phyloP scores from a whole-genome alignment of 176 grass and related monocot genomes.

The Ananas comosus region DNA sequence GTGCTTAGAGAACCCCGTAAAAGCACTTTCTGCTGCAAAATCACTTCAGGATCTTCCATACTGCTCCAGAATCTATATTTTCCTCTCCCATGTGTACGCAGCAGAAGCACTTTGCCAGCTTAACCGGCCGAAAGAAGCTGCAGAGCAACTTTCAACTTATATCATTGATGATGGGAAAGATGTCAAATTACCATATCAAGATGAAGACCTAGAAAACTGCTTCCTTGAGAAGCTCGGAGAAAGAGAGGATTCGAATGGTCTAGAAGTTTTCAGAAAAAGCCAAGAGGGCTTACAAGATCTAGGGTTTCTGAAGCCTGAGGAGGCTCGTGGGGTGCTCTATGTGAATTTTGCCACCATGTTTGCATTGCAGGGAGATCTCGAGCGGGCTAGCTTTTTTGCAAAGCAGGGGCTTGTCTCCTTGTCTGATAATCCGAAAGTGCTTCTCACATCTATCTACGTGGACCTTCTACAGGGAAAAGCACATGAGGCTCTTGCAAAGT shows the following conservation, averaged over 20 bases:
- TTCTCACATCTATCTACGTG: constrained; percentile 9
- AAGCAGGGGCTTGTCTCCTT: constrained; percentile 9
- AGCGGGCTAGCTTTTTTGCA: constrained; percentile 5
- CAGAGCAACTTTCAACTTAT: constrained; percentile 59
- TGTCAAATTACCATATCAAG: constrained; percentile 50
- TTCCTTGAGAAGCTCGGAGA: constrained; percentile 32
- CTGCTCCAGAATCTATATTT: constrained; percentile 67
- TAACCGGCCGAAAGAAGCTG: constrained; percentile 60
- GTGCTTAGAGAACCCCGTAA: constrained; percentile 68
- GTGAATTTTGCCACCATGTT: constrained; percentile 17
- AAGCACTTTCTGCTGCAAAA: constrained; percentile 54
- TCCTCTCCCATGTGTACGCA: constrained; percentile 64
- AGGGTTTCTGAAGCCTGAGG: constrained; percentile 11
- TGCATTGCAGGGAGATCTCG: constrained; percentile 17
- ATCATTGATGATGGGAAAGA: constrained; percentile 40
- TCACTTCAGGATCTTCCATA: constrained; percentile 39
- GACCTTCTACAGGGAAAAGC: constrained; percentile 18
- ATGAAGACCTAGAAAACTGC: constrained; percentile 46
- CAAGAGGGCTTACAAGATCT: constrained; percentile 1
- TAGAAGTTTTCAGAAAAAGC: neutral
- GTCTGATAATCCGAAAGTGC: constrained; percentile 7
- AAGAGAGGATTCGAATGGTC: neutral
- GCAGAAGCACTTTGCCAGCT: constrained; percentile 71
- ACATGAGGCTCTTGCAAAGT: constrained; percentile 15
- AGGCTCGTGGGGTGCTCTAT: constrained; percentile 14